These are phyloP conservation scores for Ballota nigra DNA, from an alignment of 257 asterid genomes.

Conservation along the genomic window DNA sequence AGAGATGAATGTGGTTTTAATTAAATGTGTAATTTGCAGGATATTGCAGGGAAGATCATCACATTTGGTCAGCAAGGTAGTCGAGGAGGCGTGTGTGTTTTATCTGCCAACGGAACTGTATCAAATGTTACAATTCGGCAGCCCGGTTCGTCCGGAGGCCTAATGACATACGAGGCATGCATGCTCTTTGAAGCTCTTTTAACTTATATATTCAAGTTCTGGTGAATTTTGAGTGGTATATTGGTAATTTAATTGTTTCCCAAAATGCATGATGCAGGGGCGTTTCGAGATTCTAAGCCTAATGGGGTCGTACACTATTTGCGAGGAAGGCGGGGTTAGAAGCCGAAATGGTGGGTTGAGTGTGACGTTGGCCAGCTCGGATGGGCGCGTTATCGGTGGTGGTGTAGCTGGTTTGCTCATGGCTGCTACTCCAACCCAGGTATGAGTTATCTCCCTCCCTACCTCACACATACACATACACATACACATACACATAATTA, in stretches of 20 bases:
- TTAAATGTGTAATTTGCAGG: conserved; percentile 37
- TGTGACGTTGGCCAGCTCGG: conserved; percentile 73
- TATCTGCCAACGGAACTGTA: conserved; percentile 44
- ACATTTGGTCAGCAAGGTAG: conserved; percentile 53
- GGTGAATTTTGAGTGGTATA: too few species aligned
- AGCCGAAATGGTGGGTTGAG: conserved; percentile 73
- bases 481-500: too few species aligned
- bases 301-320: conserved; percentile 58
- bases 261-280: conserved; percentile 47
- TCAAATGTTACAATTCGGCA: conserved; percentile 71
- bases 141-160: conserved; percentile 70
- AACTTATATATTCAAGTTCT: too few species aligned
- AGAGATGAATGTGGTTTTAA: too few species aligned
- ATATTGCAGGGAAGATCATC: conserved; percentile 64
- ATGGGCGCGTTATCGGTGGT: conserved; percentile 89
- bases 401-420: conserved; percentile 68
- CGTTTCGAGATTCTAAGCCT: conserved; percentile 73
- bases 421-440: conserved; percentile 90
- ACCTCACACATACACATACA: too few species aligned
- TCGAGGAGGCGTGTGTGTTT: conserved; percentile 58
- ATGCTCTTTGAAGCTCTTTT: too few species aligned
- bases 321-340: conserved; percentile 54
- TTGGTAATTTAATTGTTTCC: too few species aligned
- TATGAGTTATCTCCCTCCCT: too few species aligned
- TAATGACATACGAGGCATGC: conserved; percentile 64